These are phyloP conservation scores for Colletotrichum endophyticum DNA, from an alignment of 2,329 filamentous ascomycete genomes.

Conservation along the genomic window DNA sequence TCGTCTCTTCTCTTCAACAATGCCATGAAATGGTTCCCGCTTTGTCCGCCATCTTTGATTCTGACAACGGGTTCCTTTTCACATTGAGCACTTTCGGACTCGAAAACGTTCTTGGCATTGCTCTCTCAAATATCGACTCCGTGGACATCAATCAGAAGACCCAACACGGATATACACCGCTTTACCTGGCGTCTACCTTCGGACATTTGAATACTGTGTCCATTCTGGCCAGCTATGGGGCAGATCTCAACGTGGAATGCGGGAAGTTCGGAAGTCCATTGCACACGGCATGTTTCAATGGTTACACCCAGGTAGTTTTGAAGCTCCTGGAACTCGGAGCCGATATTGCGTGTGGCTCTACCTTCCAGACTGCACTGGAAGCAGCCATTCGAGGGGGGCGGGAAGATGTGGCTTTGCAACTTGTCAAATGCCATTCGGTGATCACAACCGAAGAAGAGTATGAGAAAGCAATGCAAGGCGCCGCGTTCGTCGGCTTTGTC, in stretches of 20 bases:
- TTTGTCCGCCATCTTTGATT: neutral
- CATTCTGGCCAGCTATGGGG: neutral
- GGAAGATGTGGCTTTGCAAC: neutral
- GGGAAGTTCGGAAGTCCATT: neutral
- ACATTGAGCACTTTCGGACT: neutral
- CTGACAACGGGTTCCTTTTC: neutral
- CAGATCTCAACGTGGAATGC: neutral
- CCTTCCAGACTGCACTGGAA: neutral
- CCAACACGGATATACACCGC: rapidly evolving
- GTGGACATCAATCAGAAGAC: neutral
- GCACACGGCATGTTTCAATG: neutral
- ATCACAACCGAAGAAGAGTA: neutral
- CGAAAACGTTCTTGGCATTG: too few relatives aligned
- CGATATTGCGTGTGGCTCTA: neutral
- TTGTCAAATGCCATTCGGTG: too few relatives aligned
- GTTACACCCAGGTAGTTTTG: neutral
- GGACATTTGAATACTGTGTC: neutral
- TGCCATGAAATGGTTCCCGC: neutral
- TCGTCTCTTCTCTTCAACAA: neutral
- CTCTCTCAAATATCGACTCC: too few relatives aligned
- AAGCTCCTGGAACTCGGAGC: neutral
- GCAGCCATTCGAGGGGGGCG: neutral
- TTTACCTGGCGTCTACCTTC: neutral
- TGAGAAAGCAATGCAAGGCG: neutral
- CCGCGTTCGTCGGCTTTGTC: neutral